Percentiles rank a stretch among this genome's conserved stretches.
Evolutionary conservation across 2,329 filamentous ascomycete species (phyloP).

Genomic region (Pseudocercospora ulei): DNA sequence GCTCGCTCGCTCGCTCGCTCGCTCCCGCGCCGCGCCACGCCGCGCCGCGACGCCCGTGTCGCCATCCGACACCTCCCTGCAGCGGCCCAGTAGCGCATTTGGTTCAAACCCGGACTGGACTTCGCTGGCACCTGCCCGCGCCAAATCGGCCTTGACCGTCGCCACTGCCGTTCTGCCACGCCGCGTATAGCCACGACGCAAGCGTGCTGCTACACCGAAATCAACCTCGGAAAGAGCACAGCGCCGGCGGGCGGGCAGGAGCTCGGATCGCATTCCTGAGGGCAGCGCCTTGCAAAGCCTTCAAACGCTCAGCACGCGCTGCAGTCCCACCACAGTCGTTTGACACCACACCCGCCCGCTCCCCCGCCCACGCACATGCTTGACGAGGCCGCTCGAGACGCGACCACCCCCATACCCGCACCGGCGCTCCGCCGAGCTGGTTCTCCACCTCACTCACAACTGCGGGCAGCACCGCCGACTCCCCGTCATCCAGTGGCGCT

Average conservation of each 20-base stretch:
- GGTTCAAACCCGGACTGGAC: conserved; percentile 4
- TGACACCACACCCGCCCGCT: conserved; percentile 5
- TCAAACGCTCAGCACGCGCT: not conserved
- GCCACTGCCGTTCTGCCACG: no score
- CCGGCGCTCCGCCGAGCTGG: no score
- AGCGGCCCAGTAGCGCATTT: no score
- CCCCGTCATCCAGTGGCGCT: conserved; percentile 15
- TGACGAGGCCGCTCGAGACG: conserved; percentile 7
- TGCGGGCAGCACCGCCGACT: conserved; percentile 7
- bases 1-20: conserved; percentile 2
- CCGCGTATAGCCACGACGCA: no score
- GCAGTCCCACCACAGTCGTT: not conserved
- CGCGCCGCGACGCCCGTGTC: conserved; percentile 1
- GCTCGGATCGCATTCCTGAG: not conserved
- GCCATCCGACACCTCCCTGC: conserved; percentile 3
- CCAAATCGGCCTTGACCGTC: no score
- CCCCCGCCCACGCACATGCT: conserved; percentile 17
- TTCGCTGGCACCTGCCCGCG: conserved; percentile 5
- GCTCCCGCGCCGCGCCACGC: not conserved
- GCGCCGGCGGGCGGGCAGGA: no score
- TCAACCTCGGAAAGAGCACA: no score
- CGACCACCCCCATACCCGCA: conserved; percentile 5
- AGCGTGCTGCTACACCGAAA: no score
- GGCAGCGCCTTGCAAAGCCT: not conserved
- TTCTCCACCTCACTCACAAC: conserved; percentile 3